Evolutionary conservation across 2,329 filamentous ascomycete species (phyloP).

Genomic region (Aspergillus vadensis): DNA sequence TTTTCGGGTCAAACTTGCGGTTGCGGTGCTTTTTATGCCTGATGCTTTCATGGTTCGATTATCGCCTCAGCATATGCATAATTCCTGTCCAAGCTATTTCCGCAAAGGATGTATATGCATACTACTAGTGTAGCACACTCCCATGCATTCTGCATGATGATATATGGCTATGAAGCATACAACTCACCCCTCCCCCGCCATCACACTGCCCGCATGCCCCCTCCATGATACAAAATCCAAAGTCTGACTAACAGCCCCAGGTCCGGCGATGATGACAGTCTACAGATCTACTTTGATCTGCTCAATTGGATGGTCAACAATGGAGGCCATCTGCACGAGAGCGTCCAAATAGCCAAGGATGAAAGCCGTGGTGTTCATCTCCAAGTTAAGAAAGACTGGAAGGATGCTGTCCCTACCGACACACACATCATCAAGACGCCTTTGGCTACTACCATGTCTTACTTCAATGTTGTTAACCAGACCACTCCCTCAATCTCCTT

Average conservation of each 20-base stretch:
- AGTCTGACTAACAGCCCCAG: neutral
- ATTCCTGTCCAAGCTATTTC: neutral
- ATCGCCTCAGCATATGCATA: neutral
- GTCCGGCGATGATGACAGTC: neutral
- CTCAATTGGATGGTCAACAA: conserved; percentile 36
- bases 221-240: neutral
- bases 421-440: conserved; percentile 42
- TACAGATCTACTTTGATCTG: conserved; percentile 32
- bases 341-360: conserved; percentile 38
- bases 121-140: neutral
- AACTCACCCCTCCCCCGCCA: neutral
- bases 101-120: neutral
- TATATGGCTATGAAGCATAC: neutral
- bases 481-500: conserved; percentile 21
- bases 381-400: conserved; percentile 34
- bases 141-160: neutral
- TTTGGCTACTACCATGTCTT: conserved; percentile 39
- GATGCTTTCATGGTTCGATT: neutral
- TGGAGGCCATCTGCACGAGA: conserved; percentile 36
- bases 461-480: conserved; percentile 38
- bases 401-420: conserved; percentile 27
- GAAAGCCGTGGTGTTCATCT: conserved; percentile 39
- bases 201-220: neutral
- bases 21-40: neutral
- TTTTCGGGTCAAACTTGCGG: neutral